These are phyloP conservation scores for Fusarium sp. DNA, from an alignment of 2,329 filamentous ascomycete species.

Conservation along the genomic window DNA sequence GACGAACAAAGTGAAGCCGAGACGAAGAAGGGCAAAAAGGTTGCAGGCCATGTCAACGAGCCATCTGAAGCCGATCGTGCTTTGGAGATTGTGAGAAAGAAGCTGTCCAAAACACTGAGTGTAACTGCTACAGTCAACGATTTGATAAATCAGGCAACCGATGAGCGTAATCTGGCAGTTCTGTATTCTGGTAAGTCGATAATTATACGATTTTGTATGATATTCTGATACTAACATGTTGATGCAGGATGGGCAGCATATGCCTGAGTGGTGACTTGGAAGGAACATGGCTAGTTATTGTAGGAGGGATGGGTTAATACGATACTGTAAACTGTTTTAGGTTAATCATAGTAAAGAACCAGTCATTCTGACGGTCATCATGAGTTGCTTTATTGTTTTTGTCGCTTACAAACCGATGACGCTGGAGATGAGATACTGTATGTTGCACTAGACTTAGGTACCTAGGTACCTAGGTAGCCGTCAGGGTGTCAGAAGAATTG, in stretches of 20 bases:
- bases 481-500: too few species aligned
- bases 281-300: not conserved
- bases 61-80: conserved; percentile 87
- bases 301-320: not conserved
- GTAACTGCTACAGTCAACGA: conserved; percentile 97
- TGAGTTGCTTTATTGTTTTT: conserved; percentile 6
- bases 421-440: conserved; percentile 30
- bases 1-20: conserved; percentile 57
- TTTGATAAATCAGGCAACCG: conserved; percentile 93
- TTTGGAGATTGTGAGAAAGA: conserved; percentile 93
- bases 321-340: not conserved
- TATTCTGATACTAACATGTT: conserved; percentile 37
- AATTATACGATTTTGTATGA: not conserved
- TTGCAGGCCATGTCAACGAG: conserved; percentile 61
- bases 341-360: not conserved
- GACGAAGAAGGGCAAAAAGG: conserved; percentile 54
- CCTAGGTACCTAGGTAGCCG: too few species aligned
- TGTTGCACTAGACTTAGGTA: conserved; percentile 18
- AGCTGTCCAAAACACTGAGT: conserved; percentile 92
- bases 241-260: conserved; percentile 60
- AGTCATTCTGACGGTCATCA: not conserved
- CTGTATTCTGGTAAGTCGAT: conserved; percentile 78
- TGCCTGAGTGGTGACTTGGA: conserved; percentile 49
- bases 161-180: conserved; percentile 91
- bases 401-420: conserved; percentile 16